These are phyloP conservation scores for Glomus cerebriforme DNA, from an alignment of 192 early-diverging fungal species.

Conservation along the genomic window DNA sequence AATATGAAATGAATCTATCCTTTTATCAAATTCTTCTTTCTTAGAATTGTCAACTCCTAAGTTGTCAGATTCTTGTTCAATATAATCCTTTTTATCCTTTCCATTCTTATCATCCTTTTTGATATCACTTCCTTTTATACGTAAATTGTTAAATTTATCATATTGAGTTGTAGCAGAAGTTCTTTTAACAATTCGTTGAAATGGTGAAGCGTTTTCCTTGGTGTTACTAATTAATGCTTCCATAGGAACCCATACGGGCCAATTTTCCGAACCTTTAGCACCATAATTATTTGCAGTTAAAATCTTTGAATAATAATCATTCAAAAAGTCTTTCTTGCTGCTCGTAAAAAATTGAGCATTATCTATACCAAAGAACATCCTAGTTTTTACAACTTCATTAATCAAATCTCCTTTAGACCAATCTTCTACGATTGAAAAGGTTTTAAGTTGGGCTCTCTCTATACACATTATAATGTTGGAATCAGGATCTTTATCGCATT, in stretches of 20 bases:
- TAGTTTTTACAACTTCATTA: slow-evolving; percentile 61
- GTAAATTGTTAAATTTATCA: slow-evolving; percentile 71
- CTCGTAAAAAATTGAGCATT: slow-evolving; percentile 68
- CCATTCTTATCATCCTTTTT: slow-evolving; percentile 35
- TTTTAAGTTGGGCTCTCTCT: slow-evolving; percentile 61
- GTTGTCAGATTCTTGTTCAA: not conserved
- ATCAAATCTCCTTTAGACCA: slow-evolving; percentile 40
- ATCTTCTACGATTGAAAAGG: slow-evolving; percentile 58
- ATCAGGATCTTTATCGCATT: slow-evolving; percentile 52
- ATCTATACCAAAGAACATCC: slow-evolving; percentile 63
- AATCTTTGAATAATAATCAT: slow-evolving; percentile 36
- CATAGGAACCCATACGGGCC: slow-evolving; percentile 71
- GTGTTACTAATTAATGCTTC: slow-evolving; percentile 63
- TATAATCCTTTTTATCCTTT: slow-evolving; percentile 24
- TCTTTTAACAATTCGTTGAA: slow-evolving; percentile 62
- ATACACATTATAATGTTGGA: slow-evolving; percentile 58
- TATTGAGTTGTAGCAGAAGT: slow-evolving; percentile 57
- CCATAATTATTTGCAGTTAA: slow-evolving; percentile 52
- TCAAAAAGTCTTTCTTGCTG: slow-evolving; percentile 48
- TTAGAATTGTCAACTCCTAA: slow-evolving; percentile 1
- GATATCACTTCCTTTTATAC: slow-evolving; percentile 52
- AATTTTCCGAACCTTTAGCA: slow-evolving; percentile 46
- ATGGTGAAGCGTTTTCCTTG: slow-evolving; percentile 41
- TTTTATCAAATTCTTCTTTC: slow-evolving; percentile 53
- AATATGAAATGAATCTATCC: slow-evolving; percentile 66